Conservation (phyloP, 805 yeast genomes). For the Kazachstania viticola region DNA sequence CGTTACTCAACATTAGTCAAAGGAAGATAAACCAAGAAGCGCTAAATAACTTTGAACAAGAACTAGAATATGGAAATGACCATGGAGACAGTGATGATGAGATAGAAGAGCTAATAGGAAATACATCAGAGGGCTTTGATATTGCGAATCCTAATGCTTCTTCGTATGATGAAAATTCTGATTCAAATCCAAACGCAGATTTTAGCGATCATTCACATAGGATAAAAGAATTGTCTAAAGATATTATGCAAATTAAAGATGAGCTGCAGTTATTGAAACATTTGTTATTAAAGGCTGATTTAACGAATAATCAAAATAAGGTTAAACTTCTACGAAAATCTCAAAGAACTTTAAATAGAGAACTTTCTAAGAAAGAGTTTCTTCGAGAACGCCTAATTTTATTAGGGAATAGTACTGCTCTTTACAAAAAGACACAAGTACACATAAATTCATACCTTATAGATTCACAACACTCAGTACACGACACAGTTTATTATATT, state of each 20-base stretch:
- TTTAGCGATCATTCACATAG: conserved; percentile 42
- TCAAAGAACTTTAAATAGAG: conserved; percentile 51
- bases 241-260: conserved; percentile 44
- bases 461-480: conserved; percentile 38
- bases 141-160: no score
- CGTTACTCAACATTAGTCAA: neutral
- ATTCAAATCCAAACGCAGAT: conserved; percentile 1
- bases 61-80: neutral
- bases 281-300: conserved; percentile 66
- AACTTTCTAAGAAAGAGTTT: conserved; percentile 60
- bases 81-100: neutral
- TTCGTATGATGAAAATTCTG: conserved; percentile 1
- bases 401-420: conserved; percentile 70
- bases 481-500: conserved; percentile 57
- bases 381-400: conserved; percentile 72
- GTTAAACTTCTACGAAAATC: conserved; percentile 60
- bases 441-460: conserved; percentile 39
- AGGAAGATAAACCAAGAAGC: neutral
- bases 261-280: conserved; percentile 59
- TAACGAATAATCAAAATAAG: conserved; percentile 67
- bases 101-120: neutral
- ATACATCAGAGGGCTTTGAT: no score
- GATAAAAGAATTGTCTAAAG: conserved; percentile 45
- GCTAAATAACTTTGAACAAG: neutral
- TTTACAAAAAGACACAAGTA: conserved; percentile 54